Conservation (phyloP, 441 rosid genomes). For the Codiaeum variegatum region DNA sequence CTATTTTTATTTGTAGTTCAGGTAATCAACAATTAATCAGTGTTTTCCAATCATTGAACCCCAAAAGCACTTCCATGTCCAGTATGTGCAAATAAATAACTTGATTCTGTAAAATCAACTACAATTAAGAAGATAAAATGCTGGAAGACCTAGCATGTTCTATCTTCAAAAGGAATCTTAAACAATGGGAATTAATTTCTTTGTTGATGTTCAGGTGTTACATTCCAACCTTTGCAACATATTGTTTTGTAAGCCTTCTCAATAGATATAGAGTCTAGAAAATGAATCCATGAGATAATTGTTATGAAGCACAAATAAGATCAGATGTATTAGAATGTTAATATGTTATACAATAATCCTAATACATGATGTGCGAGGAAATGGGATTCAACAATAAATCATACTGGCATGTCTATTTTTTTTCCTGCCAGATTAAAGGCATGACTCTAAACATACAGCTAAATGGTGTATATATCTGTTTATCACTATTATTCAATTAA, state of each 20-base stretch:
- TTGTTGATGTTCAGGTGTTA: not conserved
- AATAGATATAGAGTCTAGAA: not conserved
- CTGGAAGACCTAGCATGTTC: not conserved
- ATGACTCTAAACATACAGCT: not conserved
- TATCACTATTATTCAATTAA: not conserved
- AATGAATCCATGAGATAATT: not conserved
- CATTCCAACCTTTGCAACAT: not conserved
- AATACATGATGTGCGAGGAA: not conserved
- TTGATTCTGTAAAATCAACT: not conserved
- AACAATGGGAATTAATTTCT: not conserved
- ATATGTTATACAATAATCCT: not conserved
- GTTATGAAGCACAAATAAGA: not conserved
- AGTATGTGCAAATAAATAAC: not conserved
- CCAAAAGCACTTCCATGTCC: not conserved
- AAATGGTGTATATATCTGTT: not conserved
- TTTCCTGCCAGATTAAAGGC: no score
- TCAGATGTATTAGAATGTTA: no score
- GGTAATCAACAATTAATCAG: not conserved
- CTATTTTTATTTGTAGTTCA: not conserved
- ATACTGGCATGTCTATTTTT: not conserved
- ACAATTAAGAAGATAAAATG: not conserved
- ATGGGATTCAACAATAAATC: not conserved
- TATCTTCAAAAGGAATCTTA: slow-evolving; percentile 9
- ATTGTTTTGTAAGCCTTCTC: not conserved
- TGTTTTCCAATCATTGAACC: not conserved